These are phyloP conservation scores for Acacia crassicarpa DNA, from an alignment of 306 rosid species.

Conservation along the genomic window DNA sequence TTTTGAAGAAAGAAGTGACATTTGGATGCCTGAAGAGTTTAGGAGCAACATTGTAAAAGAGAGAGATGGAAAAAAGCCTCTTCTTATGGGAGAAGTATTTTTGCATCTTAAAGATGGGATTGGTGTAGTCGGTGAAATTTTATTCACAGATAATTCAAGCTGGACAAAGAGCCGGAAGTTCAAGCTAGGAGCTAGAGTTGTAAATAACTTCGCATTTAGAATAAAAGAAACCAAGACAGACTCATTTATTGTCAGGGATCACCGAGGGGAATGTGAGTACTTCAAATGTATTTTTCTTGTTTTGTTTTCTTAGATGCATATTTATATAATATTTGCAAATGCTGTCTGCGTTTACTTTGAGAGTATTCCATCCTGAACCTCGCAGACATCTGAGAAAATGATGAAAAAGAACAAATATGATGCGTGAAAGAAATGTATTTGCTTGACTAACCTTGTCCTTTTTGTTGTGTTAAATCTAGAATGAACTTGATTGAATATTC, in stretches of 20 bases:
- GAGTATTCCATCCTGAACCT: conserved; percentile 6
- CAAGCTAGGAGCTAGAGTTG: conserved; percentile 87
- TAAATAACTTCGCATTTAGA: conserved; percentile 60
- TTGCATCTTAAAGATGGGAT: conserved; percentile 77
- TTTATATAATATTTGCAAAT: conserved; percentile 20
- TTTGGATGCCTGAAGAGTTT: conserved; percentile 81
- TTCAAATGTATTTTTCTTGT: not conserved
- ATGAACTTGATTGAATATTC: not conserved
- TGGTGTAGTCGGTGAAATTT: conserved; percentile 75
- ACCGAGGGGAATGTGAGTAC: conserved; percentile 94
- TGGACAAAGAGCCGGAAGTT: conserved; percentile 98
- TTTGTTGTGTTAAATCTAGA: conserved; percentile 15
- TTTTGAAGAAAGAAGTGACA: conserved; percentile 84
- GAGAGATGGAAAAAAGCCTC: conserved; percentile 92
- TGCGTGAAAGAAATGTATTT: not conserved
- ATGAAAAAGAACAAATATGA: not conserved
- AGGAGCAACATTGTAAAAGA: conserved; percentile 83
- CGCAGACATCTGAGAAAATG: not conserved
- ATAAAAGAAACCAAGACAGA: conserved; percentile 86
- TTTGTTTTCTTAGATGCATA: conserved; percentile 26
- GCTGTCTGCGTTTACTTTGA: conserved; percentile 15
- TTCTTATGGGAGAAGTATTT: conserved; percentile 85
- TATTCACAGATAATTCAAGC: conserved; percentile 95
- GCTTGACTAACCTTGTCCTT: not conserved
- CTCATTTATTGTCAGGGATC: conserved; percentile 91